A percentile compares a stretch with the other conserved stretches of the same genome.
These are phyloP conservation scores for Helicocarpus griseus DNA, from an alignment of 2,329 filamentous ascomycete genomes.

Conservation along the genomic window DNA sequence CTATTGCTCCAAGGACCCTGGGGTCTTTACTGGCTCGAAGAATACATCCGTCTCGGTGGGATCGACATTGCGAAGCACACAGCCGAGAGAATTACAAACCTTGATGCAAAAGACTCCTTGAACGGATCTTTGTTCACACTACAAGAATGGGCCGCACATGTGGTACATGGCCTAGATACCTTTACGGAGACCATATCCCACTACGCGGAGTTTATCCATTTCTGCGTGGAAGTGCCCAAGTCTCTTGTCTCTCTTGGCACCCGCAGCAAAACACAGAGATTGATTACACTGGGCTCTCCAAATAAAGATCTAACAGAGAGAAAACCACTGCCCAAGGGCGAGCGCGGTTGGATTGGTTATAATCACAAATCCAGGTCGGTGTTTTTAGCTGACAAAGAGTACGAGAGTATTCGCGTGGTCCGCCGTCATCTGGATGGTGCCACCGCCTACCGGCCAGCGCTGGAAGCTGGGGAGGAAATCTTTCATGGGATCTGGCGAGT, in stretches of 20 bases:
- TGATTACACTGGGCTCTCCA: not conserved
- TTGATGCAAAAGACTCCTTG: not conserved
- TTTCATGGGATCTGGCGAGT: not conserved
- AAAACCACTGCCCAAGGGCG: constrained; percentile 3
- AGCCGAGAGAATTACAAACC: not conserved
- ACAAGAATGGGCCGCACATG: constrained; percentile 3
- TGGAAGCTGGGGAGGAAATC: constrained; percentile 1
- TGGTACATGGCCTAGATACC: constrained; percentile 4
- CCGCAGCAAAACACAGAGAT: not conserved
- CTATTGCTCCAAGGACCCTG: constrained; percentile 1
- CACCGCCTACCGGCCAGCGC: constrained; percentile 2
- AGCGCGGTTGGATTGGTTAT: constrained; percentile 5
- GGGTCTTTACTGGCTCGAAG: constrained; percentile 5
- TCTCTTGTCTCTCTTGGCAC: not conserved
- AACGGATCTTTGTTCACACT: not conserved
- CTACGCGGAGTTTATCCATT: constrained; percentile 2
- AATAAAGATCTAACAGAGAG: not conserved
- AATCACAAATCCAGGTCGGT: constrained; percentile 5
- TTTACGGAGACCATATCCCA: constrained; percentile 4
- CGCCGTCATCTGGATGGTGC: constrained; percentile 4
- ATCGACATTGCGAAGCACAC: constrained; percentile 5
- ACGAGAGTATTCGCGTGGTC: constrained; percentile 3
- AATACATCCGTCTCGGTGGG: constrained; percentile 5
- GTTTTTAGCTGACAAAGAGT: constrained; percentile 1
- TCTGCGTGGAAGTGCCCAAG: not conserved